Base-by-base conservation (phyloP, 208 protist genomes). In the Trypanosomatidae sp. region DNA sequence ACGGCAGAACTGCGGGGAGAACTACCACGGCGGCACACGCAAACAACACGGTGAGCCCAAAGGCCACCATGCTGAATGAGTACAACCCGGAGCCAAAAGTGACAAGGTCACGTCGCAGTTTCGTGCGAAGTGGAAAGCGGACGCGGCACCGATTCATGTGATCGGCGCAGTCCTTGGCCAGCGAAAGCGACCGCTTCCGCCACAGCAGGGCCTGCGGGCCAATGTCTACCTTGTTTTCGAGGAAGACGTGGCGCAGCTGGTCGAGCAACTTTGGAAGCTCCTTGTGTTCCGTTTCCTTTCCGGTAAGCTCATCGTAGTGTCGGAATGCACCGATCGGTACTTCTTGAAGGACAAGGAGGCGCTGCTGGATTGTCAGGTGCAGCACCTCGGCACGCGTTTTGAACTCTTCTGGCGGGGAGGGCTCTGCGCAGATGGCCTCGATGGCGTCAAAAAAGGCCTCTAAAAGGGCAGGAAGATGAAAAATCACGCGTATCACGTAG, bases 91-190 rank as follows among this genome's bases (percentile, higher is more conserved):
- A 85, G 7, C 84, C 60, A 52, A 84, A 85, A 25, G 89, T 85
- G 39, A 87, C 64, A 0, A 90, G 62, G 62, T 90, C 69, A 33
- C 92, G 81, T 17, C 84, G 74, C 47, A 93, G 47, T 17, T 76
- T 72, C 58, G 83, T 81, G 56, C 66, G 64, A 10, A 68, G 64
- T 0, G 92, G 85, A 84, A 96, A 95, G 33, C 81, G 77, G 44
- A 96, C 76, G 50, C 77, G 80, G 30, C 79, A 80, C 33, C 81
- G 64, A 39, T 76, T 78, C 77, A 92, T 89, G 60, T 87, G 85
- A 28, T 92, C 80, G 33, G 90, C 84, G 55, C 82, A 91, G 19
- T 96, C 90, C 46, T 90, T 72, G 22, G 92, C 88, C 22, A 96
- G 74, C 30, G 86, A 85, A n/a, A 85, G 76, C 28, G 84, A 91